These are phyloP conservation scores for Podila verticillata DNA, from an alignment of 192 early-diverging fungal species.

Conservation along the genomic window DNA sequence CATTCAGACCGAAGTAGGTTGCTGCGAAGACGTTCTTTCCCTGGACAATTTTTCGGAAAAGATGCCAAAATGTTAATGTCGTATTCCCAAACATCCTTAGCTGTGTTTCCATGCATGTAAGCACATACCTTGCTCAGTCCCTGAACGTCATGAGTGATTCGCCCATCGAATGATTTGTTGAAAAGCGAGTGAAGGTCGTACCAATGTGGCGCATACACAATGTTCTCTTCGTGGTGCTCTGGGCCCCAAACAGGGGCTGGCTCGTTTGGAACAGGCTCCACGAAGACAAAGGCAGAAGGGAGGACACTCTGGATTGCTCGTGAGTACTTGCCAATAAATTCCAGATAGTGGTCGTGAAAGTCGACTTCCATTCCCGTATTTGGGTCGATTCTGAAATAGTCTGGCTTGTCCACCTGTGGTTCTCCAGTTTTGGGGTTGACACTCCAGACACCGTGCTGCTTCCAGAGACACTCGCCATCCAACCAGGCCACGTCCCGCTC, in stretches of 20 bases:
- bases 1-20: slow-evolving; percentile 82
- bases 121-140: slow-evolving; percentile 69
- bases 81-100: background rate
- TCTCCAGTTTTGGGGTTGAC: slow-evolving; percentile 57
- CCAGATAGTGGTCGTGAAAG: slow-evolving; percentile 76
- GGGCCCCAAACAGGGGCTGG: slow-evolving; percentile 58
- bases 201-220: slow-evolving; percentile 90
- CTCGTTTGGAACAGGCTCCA: slow-evolving; percentile 86
- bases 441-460: slow-evolving; percentile 80
- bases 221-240: slow-evolving; percentile 59
- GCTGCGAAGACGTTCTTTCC: slow-evolving; percentile 78
- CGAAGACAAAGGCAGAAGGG: slow-evolving; percentile 67
- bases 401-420: slow-evolving; percentile 60
- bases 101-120: background rate
- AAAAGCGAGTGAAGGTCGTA: slow-evolving; percentile 85
- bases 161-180: slow-evolving; percentile 73
- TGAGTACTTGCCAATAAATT: slow-evolving; percentile 73
- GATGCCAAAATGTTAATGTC: background rate
- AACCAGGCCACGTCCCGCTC: slow-evolving; percentile 69
- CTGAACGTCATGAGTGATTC: slow-evolving; percentile 85
- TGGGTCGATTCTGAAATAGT: slow-evolving; percentile 78
- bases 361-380: slow-evolving; percentile 60
- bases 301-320: slow-evolving; percentile 68
- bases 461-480: slow-evolving; percentile 78
- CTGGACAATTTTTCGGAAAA: slow-evolving; percentile 35